Base-by-base conservation (phyloP, 192 early-diverging fungal genomes). In the Irineochytrium annulatum region DNA sequence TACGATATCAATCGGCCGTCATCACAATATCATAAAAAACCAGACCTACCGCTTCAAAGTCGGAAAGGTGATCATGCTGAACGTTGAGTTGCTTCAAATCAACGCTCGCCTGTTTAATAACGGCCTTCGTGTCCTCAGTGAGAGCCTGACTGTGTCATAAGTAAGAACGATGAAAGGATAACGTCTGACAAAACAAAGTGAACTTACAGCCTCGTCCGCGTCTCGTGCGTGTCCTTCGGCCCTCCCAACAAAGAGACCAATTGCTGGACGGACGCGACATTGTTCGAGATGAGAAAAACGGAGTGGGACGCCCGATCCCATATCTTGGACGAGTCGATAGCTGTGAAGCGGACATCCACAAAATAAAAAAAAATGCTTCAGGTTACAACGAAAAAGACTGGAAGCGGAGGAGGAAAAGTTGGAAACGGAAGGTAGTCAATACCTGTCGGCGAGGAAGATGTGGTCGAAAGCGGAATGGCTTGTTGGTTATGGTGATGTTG, bases 211-310 rank as follows among this genome's bases (percentile, higher is more conserved):
- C 87, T 83, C 46, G 70, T 71, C 16, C 95, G 81, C 44, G 92
- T 61, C 0, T 93, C 87, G 16, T 75, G 52, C 11, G 88, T 89
- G 63, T 97, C 93, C 57, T 84, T 83, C 34, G 74, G 57, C 1
- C 88, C 87, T 33, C 92, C 91, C 56, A 94, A 76, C 60, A 83
- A 84, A 16, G 70, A 71, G 11, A 95, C 87, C 0, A 90, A 75
- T 14, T 85, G 80, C 17, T 94, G 84, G 43, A 95, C 92, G 59
- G 81, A 83, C 8, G 88, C 88, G 28, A 92, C 89, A 68, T 88
- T 90, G 59, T 79, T 83, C 44, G 90, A 91, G 56, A 97, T 91
- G 34, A 78, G 77, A 70, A 94, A 95, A 31, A 97, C 82, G 60
- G 89, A 79, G 59, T 91, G 87, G 13, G 91, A 93, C 11, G 91